phyloP scores from a whole-genome alignment of 345 rosid species.

The Excoecaria cochinchinensis region DNA sequence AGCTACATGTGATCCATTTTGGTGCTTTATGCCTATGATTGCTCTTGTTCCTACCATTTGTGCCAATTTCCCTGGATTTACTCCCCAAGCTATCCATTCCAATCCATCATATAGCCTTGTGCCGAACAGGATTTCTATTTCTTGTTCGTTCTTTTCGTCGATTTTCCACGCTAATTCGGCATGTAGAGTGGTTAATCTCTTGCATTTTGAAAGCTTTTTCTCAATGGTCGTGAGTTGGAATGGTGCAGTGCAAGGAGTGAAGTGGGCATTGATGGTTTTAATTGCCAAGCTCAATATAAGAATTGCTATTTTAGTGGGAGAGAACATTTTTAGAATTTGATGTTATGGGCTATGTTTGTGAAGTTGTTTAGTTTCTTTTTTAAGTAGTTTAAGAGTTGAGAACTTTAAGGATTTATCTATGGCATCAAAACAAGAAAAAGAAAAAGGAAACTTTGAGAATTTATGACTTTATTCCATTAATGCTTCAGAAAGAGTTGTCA shows the following conservation, averaged over 20 bases:
- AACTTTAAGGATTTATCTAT: not conserved
- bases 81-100: constrained; percentile 65
- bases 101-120: not conserved
- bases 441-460: not conserved
- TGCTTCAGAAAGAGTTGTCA: not conserved
- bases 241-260: constrained; percentile 5
- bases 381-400: not conserved
- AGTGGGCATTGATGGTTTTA: not conserved
- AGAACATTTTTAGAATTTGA: not conserved
- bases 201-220: constrained; percentile 13
- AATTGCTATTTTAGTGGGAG: not conserved
- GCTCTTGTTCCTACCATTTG: constrained; percentile 60
- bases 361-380: not conserved
- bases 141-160: not conserved
- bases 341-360: not conserved
- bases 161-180: constrained; percentile 39
- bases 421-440: no score
- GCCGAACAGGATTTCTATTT: constrained; percentile 36
- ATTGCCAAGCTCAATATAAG: not conserved
- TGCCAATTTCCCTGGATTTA: constrained; percentile 38
- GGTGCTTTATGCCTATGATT: constrained; percentile 36
- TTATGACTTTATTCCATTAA: constrained; percentile 5
- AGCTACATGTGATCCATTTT: not conserved
- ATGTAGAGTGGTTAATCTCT: constrained; percentile 30
- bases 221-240: not conserved